Percentiles rank a stretch among this genome's conserved stretches.
Conservation (phyloP, 805 yeast genomes). For the Barnettozyma californica region DNA sequence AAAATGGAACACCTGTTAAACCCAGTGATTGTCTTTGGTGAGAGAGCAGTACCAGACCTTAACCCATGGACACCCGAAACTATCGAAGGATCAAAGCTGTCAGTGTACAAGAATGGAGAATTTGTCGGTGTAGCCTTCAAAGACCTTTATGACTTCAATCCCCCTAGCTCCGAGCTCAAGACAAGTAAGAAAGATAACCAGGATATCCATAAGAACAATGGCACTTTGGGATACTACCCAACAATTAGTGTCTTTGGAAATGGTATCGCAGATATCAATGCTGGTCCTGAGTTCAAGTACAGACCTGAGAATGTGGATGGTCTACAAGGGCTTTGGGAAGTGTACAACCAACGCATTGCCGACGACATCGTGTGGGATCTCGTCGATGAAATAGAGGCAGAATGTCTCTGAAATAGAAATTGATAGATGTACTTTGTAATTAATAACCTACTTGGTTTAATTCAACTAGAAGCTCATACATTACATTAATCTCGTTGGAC, state of each 20-base stretch:
- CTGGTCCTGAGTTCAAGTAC: constrained; percentile 58
- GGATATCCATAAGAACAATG: constrained; percentile 61
- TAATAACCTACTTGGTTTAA: too few species aligned
- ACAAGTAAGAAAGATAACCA: constrained; percentile 29
- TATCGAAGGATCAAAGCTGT: constrained; percentile 53
- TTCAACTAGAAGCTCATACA: not conserved
- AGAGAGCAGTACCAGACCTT: constrained; percentile 52
- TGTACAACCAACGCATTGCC: constrained; percentile 65
- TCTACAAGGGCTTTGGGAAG: constrained; percentile 47
- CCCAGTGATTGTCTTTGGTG: constrained; percentile 69
- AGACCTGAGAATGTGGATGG: constrained; percentile 33
- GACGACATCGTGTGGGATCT: constrained; percentile 83
- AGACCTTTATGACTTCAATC: constrained; percentile 67
- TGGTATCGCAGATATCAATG: constrained; percentile 67
- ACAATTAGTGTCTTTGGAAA: constrained; percentile 77
- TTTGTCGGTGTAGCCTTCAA: constrained; percentile 60
- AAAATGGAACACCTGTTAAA: constrained; percentile 69
- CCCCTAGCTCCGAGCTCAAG: constrained; percentile 62
- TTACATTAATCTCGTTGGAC: constrained; percentile 2
- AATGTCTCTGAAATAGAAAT: constrained; percentile 33
- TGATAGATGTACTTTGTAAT: not conserved
- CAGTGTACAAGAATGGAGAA: constrained; percentile 74
- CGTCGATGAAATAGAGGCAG: constrained; percentile 75
- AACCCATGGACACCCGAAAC: constrained; percentile 42
- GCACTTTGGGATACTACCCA: constrained; percentile 86